Base-by-base conservation (phyloP, 2,329 filamentous ascomycete genomes). In the Pleoardoris graminearum region DNA sequence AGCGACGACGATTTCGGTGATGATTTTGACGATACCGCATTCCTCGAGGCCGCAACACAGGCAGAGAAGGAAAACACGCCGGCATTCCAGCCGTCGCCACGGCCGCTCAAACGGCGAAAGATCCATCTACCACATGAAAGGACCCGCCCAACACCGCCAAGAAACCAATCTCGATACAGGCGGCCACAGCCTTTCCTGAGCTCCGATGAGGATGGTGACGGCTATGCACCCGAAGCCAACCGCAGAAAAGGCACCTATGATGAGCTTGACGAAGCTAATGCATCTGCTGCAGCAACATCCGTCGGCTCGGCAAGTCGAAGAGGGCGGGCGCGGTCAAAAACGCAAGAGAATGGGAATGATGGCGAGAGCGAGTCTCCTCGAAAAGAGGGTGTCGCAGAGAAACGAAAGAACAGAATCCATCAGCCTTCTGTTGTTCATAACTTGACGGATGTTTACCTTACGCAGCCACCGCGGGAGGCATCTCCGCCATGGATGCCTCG, bases 1-100 rank as follows among this genome's bases (percentile, higher is more conserved):
- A 69, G 65, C 54, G 83, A 88, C 53, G 83, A 88, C 35, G 84
- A 86, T 39, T 88, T 84, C 64, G 84, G 84, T 53, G 84, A 85
- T 57, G 65, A 85, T 57, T 80, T 88, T 47, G 80, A 82, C 47
- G 86, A 89, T 55, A 86, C 87, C 62, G 86, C 87, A 59, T 75
- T 89, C 53, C 77, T 88, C 38, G 75, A 80, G 30, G 85, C 81
- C 6, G 77, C 85, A 19, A 84, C 82, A 32, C 81, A 85, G 57
- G 72, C 72, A 4, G 73, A 75, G 60, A 62, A 63, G 23, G 59
- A 65, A 50, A 60, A 61, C 32, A 57, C 70, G 51, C 58, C 64
- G 43, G 53, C 61, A 63, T 73, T 73, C 56, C 70, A 55, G 32
- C 45, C 59, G 33, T 74, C 69, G 46, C 68, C 71, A 49, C 63